Conservation (phyloP, 306 rosid genomes). For the Pyrus pyrifolia region DNA sequence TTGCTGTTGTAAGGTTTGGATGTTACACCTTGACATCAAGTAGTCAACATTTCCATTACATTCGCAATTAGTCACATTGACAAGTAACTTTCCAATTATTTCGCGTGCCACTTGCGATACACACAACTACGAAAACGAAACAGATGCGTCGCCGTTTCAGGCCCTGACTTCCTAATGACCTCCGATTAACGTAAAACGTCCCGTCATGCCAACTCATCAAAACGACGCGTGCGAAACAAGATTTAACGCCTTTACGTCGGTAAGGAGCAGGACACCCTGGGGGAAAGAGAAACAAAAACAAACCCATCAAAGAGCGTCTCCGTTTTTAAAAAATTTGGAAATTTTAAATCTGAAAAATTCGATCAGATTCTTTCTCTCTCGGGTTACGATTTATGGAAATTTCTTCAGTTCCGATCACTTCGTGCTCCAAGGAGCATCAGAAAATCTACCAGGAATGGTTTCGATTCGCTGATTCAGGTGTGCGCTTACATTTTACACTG, state of each 20-base stretch:
- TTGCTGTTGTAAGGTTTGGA: not conserved
- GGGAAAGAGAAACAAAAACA: not conserved
- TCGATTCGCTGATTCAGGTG: conserved; percentile 76
- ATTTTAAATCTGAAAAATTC: not conserved
- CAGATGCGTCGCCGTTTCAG: not conserved
- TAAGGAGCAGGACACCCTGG: not conserved
- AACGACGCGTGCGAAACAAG: conserved; percentile 7
- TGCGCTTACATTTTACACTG: not conserved
- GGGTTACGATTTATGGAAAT: conserved; percentile 44
- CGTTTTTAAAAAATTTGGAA: not conserved
- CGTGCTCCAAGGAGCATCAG: conserved; percentile 56
- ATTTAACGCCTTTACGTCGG: not conserved
- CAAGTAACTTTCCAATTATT: too few species aligned
- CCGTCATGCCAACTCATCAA: not conserved
- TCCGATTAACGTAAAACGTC: not conserved
- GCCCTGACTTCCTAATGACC: not conserved
- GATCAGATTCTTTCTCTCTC: not conserved
- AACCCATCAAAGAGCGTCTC: not conserved
- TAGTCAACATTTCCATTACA: not conserved
- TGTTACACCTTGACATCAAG: not conserved
- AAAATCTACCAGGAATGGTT: conserved; percentile 74
- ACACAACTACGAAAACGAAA: not conserved
- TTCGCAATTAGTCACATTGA: too few species aligned
- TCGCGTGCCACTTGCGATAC: not conserved
- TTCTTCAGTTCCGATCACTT: conserved; percentile 33